Conservation (phyloP, 2,329 filamentous ascomycete species). For the Tricladium varicosporioides region DNA sequence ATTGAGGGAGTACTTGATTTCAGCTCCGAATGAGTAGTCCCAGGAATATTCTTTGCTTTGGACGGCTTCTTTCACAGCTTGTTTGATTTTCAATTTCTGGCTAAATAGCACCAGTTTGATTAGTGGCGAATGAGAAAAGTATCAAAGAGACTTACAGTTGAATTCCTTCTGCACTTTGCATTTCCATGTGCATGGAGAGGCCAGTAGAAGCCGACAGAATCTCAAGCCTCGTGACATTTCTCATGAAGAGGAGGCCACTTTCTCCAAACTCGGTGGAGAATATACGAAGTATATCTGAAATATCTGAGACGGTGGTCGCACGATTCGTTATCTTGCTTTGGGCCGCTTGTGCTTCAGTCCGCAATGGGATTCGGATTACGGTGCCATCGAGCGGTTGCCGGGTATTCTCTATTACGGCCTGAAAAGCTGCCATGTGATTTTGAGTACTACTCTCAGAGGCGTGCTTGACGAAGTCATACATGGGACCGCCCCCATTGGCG, state of each 20-base stretch:
- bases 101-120: slow-evolving; percentile 11
- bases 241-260: slow-evolving; percentile 34
- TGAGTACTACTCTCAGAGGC: slow-evolving; percentile 24
- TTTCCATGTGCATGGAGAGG: slow-evolving; percentile 17
- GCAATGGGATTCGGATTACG: slow-evolving; percentile 36
- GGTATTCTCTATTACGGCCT: slow-evolving; percentile 20
- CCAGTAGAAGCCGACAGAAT: slow-evolving; percentile 11
- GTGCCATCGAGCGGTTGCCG: slow-evolving; percentile 29
- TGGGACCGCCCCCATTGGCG: slow-evolving; percentile 13
- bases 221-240: slow-evolving; percentile 27
- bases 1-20: slow-evolving; percentile 6
- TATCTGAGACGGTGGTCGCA: slow-evolving; percentile 24
- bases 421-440: slow-evolving; percentile 33
- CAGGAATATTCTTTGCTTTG: slow-evolving; percentile 13
- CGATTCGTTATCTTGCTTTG: slow-evolving; percentile 32
- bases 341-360: slow-evolving; percentile 27
- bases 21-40: slow-evolving; percentile 20
- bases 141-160: slow-evolving; percentile 17
- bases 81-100: slow-evolving; percentile 19
- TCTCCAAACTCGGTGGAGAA: slow-evolving; percentile 31
- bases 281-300: slow-evolving; percentile 27
- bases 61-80: slow-evolving; percentile 18
- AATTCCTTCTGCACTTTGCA: slow-evolving; percentile 10
- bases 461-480: slow-evolving; percentile 33
- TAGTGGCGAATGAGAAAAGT: slow-evolving; percentile 7